A percentile compares a stretch with the other conserved stretches of the same genome.
Conservation (phyloP, 2,329 filamentous ascomycete genomes). For the Myriosclerotinia duriaeana region DNA sequence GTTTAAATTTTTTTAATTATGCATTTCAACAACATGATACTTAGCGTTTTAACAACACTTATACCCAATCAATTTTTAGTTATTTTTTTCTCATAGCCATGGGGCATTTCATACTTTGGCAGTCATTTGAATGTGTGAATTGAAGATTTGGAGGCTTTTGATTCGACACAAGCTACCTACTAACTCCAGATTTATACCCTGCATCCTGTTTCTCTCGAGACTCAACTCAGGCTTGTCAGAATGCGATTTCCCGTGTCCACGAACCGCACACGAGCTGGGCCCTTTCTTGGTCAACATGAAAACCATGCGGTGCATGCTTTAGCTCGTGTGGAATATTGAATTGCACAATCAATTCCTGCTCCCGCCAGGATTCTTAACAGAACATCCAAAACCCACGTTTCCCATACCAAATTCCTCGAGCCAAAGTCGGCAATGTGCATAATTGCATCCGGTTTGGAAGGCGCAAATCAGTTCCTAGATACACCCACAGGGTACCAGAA, state of each 20-base stretch:
- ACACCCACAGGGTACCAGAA: no score
- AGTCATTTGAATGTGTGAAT: background rate
- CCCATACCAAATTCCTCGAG: no score
- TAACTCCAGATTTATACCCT: background rate
- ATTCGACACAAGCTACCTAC: background rate
- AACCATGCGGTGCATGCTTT: no score
- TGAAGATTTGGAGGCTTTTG: background rate
- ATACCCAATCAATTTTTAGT: conserved; percentile 11
- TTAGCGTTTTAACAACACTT: conserved; percentile 6
- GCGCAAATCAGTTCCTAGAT: no score
- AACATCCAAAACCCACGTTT: no score
- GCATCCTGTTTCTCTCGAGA: background rate
- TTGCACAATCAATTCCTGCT: no score
- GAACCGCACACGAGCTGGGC: background rate
- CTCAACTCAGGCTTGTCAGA: background rate
- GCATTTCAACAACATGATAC: conserved; percentile 8
- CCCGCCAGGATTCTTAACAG: no score
- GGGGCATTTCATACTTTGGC: background rate
- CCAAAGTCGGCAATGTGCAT: no score
- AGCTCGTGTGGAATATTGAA: no score
- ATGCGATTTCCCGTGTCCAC: background rate
- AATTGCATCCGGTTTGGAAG: no score
- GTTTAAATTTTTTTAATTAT: background rate
- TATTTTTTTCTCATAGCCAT: background rate
- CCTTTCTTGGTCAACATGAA: no score